Conservation (phyloP, 331 rosid genomes). For the Malus hybrid region DNA sequence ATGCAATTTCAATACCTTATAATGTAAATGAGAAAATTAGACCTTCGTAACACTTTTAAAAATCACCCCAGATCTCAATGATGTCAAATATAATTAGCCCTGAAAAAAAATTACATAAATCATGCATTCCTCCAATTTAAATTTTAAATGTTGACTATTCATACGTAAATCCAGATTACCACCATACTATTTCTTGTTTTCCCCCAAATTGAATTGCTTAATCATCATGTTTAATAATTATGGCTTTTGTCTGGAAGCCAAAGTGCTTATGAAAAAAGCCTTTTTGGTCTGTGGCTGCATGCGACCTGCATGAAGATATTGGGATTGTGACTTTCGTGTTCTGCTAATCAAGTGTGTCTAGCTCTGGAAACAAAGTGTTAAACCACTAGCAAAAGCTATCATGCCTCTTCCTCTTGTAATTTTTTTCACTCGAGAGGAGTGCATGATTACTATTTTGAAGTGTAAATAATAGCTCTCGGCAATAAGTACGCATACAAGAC, state of each 20-base stretch:
- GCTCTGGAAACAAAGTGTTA: neutral
- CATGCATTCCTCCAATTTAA: conserved; percentile 6
- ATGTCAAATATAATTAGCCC: neutral
- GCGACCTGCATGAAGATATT: neutral
- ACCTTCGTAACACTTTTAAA: neutral
- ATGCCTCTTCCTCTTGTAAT: neutral
- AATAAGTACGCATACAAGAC: neutral
- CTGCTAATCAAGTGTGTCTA: neutral
- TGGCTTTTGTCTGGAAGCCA: neutral
- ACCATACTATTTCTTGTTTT: neutral
- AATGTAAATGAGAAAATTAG: neutral
- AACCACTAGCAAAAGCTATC: neutral
- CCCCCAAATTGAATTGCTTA: conserved; percentile 1
- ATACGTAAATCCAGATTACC: neutral
- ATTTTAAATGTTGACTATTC: neutral
- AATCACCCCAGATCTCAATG: neutral
- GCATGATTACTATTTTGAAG: neutral
- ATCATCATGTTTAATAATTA: neutral
- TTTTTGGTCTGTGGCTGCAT: neutral
- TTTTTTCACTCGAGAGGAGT: neutral
- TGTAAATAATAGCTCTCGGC: neutral
- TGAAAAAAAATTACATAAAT: too few relatives aligned
- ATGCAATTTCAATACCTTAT: neutral
- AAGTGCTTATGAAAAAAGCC: neutral
- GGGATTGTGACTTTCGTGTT: neutral